Evolutionary conservation across 2,329 filamentous ascomycete genomes (phyloP), one percentile per base, ranked within the genome.

Genomic region (Epichloe typhina): DNA sequence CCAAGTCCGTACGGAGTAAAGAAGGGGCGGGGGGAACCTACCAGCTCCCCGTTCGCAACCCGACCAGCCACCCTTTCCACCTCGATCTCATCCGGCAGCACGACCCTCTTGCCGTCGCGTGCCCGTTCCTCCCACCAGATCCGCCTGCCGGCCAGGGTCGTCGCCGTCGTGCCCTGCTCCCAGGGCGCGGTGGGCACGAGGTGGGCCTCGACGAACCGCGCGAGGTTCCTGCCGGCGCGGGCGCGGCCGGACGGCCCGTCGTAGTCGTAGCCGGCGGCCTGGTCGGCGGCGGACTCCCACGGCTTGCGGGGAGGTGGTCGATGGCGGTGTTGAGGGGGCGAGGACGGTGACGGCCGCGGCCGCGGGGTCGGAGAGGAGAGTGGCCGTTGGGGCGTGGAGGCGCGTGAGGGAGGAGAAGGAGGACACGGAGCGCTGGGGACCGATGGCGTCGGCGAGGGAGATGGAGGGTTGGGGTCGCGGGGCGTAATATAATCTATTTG

Each of bases 31-130:
- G 6, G 6, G 4, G 0, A 6, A 69, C 74, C 62, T 63, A 76
- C 74, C 57, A 97, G 76, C 68, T 97, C 86, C 4, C 93, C 93
- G 64, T 97, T 98, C 3, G 80, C 77, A 17, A 94, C 90, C 53
- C 80, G 77, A 57, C 83, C 84, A 2, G 83, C 84, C 48, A 95
- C 74, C 52, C 73, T 81, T 41, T 82, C 78, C 13, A 97, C 85
- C 64, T 90, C 82, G 42, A 96, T 79, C 56, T 81, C 76, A 5
- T 84, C 85, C 0, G 91, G 93, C 72, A 90, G 83, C 31, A 93
- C 66, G 63, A 90, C 80, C 63, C 80, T 71, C 62, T 78, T 84
- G 56, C 76, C 80, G 0, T 83, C 84, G 48, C 73, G 82, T 50
- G 70, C 77, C 61, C 73, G 82, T 50, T 70, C 77, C 61, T 89